Percentiles rank a stretch among this genome's conserved stretches.
Evolutionary conservation across 495 filamentous ascomycete genomes (phyloP).

Genomic region (Glarea lozoyensis): DNA sequence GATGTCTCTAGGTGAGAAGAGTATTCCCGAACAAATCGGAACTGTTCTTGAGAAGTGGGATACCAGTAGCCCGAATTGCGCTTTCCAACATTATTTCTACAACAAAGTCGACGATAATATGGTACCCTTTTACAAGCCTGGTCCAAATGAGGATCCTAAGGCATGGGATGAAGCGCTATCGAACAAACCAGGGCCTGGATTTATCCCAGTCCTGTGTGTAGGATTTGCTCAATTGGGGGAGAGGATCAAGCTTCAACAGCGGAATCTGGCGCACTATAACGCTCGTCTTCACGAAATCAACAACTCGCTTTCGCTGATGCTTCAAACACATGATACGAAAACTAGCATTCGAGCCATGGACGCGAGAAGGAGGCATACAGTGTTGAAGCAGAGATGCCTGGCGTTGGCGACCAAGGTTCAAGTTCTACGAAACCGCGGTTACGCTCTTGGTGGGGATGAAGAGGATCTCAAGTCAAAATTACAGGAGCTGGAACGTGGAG

Average conservation of each 20-base stretch:
- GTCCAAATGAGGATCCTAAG: slow-evolving; percentile 63
- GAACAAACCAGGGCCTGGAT: slow-evolving; percentile 69
- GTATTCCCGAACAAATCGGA: slow-evolving; percentile 76
- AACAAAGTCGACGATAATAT: slow-evolving; percentile 74
- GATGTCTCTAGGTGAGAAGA: slow-evolving; percentile 53
- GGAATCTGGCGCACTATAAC: slow-evolving; percentile 63
- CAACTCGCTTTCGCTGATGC: slow-evolving; percentile 63
- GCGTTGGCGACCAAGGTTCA: slow-evolving; percentile 86
- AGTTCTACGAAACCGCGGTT: slow-evolving; percentile 82
- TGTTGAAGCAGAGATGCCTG: slow-evolving; percentile 72
- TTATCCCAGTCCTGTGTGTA: slow-evolving; percentile 57
- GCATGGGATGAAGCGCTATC: slow-evolving; percentile 92
- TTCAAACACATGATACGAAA: slow-evolving; percentile 74
- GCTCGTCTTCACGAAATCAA: slow-evolving; percentile 88
- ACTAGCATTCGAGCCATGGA: slow-evolving; percentile 73
- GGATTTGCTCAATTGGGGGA: slow-evolving; percentile 55
- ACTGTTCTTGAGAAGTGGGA: slow-evolving; percentile 80
- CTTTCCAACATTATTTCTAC: slow-evolving; percentile 89
- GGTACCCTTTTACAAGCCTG: slow-evolving; percentile 75
- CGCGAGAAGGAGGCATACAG: slow-evolving; percentile 68
- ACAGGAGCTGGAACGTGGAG: slow-evolving; percentile 56
- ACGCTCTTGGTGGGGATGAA: slow-evolving; percentile 84
- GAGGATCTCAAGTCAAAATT: slow-evolving; percentile 86
- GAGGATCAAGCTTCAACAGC: slow-evolving; percentile 68
- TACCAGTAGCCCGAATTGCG: slow-evolving; percentile 56